These are phyloP conservation scores for Lepidium aucheri DNA, from an alignment of 345 rosid genomes.

Conservation along the genomic window DNA sequence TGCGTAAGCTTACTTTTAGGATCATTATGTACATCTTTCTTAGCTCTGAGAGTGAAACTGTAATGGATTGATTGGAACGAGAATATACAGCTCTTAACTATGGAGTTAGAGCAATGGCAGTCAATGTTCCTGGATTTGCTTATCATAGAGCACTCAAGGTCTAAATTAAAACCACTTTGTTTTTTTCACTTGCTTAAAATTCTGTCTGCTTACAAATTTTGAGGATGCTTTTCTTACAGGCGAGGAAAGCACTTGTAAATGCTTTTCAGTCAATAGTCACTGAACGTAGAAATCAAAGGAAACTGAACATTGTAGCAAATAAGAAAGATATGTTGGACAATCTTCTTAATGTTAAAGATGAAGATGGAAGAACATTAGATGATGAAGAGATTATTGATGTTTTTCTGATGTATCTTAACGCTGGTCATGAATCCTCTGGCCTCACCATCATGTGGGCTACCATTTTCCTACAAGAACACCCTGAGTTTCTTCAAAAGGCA, in stretches of 20 bases:
- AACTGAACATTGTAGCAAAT: slow-evolving; percentile 6
- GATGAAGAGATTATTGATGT: slow-evolving; percentile 80
- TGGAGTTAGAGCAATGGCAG: slow-evolving; percentile 45
- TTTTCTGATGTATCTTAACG: slow-evolving; percentile 79
- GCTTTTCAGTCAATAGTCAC: slow-evolving; percentile 39
- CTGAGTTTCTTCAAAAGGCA: slow-evolving; percentile 40
- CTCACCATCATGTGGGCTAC: slow-evolving; percentile 86
- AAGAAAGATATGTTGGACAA: slow-evolving; percentile 81
- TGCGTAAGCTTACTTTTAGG: slow-evolving; percentile 71
- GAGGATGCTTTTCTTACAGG: slow-evolving; percentile 20
- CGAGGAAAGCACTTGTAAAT: slow-evolving; percentile 37
- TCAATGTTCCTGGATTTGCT: slow-evolving; percentile 53
- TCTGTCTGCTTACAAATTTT: not conserved
- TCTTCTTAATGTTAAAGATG: slow-evolving; percentile 58
- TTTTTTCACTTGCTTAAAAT: not conserved
- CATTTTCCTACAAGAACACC: slow-evolving; percentile 40
- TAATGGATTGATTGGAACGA: slow-evolving; percentile 58
- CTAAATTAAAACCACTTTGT: not conserved
- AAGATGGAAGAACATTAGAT: slow-evolving; percentile 50
- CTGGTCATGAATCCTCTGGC: slow-evolving; percentile 93
- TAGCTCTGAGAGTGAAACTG: slow-evolving; percentile 47
- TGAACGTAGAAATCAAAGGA: slow-evolving; percentile 44
- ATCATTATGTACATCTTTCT: slow-evolving; percentile 79
- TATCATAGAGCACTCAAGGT: slow-evolving; percentile 51
- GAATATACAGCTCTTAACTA: slow-evolving; percentile 66